Conservation (phyloP, 163 green algal genomes). For the Volvox carteri region DNA sequence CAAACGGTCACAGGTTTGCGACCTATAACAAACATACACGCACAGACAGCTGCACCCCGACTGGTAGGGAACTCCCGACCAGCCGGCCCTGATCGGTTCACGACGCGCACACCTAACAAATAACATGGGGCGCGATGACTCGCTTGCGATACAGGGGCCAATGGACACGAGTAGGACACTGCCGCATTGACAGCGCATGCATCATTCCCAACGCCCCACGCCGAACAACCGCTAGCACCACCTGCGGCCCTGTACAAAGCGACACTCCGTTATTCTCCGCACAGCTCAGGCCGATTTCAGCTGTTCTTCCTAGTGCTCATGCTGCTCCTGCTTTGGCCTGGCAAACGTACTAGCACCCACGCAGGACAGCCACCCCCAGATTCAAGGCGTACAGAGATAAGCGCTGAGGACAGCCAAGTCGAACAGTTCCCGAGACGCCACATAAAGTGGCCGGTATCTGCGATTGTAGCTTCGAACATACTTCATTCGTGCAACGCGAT, state of each 20-base stretch:
- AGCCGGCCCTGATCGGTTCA: not conserved
- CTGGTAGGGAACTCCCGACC: not conserved
- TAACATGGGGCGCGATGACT: not conserved
- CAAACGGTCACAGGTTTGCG: no score
- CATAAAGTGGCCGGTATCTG: no score
- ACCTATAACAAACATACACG: not conserved
- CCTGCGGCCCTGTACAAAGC: not conserved
- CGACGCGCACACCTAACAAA: not conserved
- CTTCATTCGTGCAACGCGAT: no score
- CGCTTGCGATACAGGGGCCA: constrained; percentile 2
- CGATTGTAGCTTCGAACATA: no score
- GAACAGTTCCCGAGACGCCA: no score
- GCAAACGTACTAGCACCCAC: no score
- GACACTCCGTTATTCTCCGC: not conserved
- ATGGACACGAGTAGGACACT: not conserved
- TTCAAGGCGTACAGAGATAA: no score
- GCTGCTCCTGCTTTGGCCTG: no score
- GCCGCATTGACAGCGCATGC: not conserved
- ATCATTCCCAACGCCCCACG: not conserved
- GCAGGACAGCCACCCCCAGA: no score
- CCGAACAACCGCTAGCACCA: not conserved
- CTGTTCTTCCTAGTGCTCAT: no score
- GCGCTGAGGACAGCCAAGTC: no score
- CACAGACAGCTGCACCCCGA: not conserved
- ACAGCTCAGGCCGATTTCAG: no score